These are phyloP conservation scores for Ogataea methylovora DNA, from an alignment of 805 yeast genomes.

Conservation along the genomic window DNA sequence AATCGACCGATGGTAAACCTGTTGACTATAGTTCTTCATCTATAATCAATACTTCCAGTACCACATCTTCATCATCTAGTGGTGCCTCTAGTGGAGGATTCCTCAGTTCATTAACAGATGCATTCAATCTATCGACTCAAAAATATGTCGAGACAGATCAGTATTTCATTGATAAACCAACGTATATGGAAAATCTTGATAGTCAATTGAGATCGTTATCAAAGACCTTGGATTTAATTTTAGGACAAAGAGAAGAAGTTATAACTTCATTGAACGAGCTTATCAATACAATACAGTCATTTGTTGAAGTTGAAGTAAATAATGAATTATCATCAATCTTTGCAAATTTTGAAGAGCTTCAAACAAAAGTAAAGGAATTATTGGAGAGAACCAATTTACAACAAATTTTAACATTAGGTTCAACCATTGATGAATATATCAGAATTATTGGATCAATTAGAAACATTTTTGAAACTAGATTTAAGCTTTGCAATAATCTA, in stretches of 20 bases:
- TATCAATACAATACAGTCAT: slow-evolving; percentile 38
- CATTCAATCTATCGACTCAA: slow-evolving; percentile 53
- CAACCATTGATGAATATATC: slow-evolving; percentile 81
- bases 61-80: slow-evolving; percentile 4
- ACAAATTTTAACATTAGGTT: slow-evolving; percentile 79
- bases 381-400: slow-evolving; percentile 74
- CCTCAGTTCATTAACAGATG: slow-evolving; percentile 59
- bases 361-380: slow-evolving; percentile 61
- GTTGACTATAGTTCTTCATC: slow-evolving; percentile 20
- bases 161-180: slow-evolving; percentile 63
- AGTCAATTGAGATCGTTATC: slow-evolving; percentile 61
- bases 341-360: slow-evolving; percentile 63
- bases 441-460: slow-evolving; percentile 71
- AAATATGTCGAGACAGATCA: slow-evolving; percentile 74
- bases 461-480: slow-evolving; percentile 67
- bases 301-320: slow-evolving; percentile 72
- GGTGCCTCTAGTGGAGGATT: slow-evolving; percentile 41
- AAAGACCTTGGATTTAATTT: slow-evolving; percentile 65
- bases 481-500: slow-evolving; percentile 42
- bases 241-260: slow-evolving; percentile 70
- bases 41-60: slow-evolving; percentile 14
- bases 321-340: slow-evolving; percentile 57
- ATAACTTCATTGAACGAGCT: slow-evolving; percentile 64
- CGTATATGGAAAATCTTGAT: slow-evolving; percentile 66
- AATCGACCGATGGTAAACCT: slow-evolving; percentile 10